These are phyloP conservation scores for Fusarium virguliforme DNA, from an alignment of 2,329 filamentous ascomycete genomes.

Conservation along the genomic window DNA sequence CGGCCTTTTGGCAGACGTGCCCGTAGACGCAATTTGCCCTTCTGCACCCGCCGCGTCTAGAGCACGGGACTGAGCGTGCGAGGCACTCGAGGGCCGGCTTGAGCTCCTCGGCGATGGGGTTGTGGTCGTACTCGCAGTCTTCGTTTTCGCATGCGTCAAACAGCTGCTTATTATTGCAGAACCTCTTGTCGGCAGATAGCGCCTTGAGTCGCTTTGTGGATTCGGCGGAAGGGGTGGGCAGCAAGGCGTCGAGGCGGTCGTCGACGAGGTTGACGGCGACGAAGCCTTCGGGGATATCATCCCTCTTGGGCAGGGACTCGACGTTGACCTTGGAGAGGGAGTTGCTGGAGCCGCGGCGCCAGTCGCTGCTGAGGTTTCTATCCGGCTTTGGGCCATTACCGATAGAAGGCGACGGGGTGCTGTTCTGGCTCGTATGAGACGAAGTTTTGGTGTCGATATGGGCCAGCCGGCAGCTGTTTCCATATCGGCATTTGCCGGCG, in stretches of 20 bases:
- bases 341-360: constrained; percentile 17
- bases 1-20: constrained; percentile 43
- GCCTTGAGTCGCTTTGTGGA: constrained; percentile 34
- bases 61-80: constrained; percentile 42
- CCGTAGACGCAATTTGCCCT: constrained; percentile 39
- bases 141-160: constrained; percentile 35
- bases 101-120: constrained; percentile 37
- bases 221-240: constrained; percentile 23
- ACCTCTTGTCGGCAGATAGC: constrained; percentile 29
- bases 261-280: constrained; percentile 37
- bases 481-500: constrained; percentile 47
- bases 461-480: constrained; percentile 38
- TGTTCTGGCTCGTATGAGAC: constrained; percentile 24
- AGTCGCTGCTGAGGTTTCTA: constrained; percentile 18
- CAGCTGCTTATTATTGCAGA: constrained; percentile 46
- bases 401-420: constrained; percentile 28
- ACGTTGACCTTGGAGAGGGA: constrained; percentile 25
- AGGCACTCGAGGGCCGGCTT: constrained; percentile 36
- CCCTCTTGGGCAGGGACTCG: constrained; percentile 30
- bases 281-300: constrained; percentile 33
- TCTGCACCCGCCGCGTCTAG: constrained; percentile 33
- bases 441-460: constrained; percentile 34
- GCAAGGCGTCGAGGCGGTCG: constrained; percentile 42
- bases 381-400: constrained; percentile 25
- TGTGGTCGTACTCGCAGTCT: constrained; percentile 42